These are phyloP conservation scores for Gymnopus androsaceus DNA, from an alignment of 1,284 basidiomycete species.

Conservation along the genomic window DNA sequence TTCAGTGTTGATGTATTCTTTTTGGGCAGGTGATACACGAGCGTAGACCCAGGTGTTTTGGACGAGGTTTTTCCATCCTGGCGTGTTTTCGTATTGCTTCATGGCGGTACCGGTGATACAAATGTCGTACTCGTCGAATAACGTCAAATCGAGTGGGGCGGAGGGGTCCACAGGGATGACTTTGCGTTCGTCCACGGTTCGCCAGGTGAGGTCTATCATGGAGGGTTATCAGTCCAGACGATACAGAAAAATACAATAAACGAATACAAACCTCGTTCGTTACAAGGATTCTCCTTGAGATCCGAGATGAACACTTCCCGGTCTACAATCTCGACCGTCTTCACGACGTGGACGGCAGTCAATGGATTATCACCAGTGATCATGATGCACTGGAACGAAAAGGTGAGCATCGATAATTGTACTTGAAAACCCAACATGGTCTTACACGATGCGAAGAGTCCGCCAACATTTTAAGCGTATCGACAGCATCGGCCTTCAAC, in stretches of 20 bases:
- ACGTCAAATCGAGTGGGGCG: conserved; percentile 71
- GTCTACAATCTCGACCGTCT: conserved; percentile 94
- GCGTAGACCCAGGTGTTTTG: conserved; percentile 97
- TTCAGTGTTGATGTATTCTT: conserved; percentile 90
- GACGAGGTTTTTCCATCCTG: conserved; percentile 77
- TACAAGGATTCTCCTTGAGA: conserved; percentile 75
- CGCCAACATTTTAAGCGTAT: conserved; percentile 86
- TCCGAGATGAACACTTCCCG: conserved; percentile 91
- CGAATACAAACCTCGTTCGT: conserved; percentile 60
- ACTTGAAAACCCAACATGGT: neutral
- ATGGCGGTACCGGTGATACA: conserved; percentile 93
- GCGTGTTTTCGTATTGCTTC: conserved; percentile 72
- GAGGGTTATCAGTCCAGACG: conserved; percentile 1
- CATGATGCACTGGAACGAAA: conserved; percentile 81
- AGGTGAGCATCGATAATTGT: conserved; percentile 7
- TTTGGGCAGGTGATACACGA: conserved; percentile 92
- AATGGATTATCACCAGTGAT: conserved; percentile 97
- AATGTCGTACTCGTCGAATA: conserved; percentile 88
- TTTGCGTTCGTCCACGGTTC: conserved; percentile 87
- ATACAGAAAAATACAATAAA: neutral
- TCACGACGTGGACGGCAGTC: conserved; percentile 91
- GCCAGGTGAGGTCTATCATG: conserved; percentile 79
- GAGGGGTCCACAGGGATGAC: conserved; percentile 81
- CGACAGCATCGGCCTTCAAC: conserved; percentile 87
- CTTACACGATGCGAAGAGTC: conserved; percentile 91